Evolutionary conservation across 352 stramenopile species (phyloP).

Genomic region (Phytophthora rubi): DNA sequence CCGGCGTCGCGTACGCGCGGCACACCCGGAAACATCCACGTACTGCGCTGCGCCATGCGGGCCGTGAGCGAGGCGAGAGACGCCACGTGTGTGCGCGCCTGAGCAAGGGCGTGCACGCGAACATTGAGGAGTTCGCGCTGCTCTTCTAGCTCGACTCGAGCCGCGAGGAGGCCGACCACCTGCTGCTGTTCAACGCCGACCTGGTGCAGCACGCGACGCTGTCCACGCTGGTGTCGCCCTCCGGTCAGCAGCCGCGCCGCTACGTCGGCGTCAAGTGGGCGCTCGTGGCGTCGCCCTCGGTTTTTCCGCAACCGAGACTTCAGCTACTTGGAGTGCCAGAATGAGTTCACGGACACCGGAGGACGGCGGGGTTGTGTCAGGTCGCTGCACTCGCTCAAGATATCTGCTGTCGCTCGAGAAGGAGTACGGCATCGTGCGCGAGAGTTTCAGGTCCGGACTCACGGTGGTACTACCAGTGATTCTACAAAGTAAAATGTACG

Average conservation of each 20-base stretch:
- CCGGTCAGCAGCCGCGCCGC: slow-evolving; percentile 68
- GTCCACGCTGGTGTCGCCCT: slow-evolving; percentile 77
- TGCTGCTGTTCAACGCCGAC: slow-evolving; percentile 82
- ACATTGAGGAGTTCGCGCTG: slow-evolving; percentile 84
- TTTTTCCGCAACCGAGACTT: slow-evolving; percentile 86
- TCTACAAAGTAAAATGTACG: too few relatives aligned
- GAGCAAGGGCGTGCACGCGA: slow-evolving; percentile 71
- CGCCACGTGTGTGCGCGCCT: slow-evolving; percentile 69
- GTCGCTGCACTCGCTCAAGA: slow-evolving; percentile 61
- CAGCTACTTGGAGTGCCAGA: slow-evolving; percentile 87
- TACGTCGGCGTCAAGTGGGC: slow-evolving; percentile 88
- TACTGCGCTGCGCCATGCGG: slow-evolving; percentile 54
- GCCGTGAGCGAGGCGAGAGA: slow-evolving; percentile 47
- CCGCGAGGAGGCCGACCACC: slow-evolving; percentile 62
- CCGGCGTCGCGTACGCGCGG: slow-evolving; percentile 38
- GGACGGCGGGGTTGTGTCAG: slow-evolving; percentile 66
- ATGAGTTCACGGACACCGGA: slow-evolving; percentile 74
- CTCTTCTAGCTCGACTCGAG: slow-evolving; percentile 84
- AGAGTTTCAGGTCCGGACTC: slow-evolving; percentile 80
- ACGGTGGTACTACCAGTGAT: slow-evolving; percentile 46
- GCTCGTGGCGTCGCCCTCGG: slow-evolving; percentile 72
- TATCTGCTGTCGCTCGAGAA: slow-evolving; percentile 62
- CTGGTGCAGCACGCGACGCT: slow-evolving; percentile 74
- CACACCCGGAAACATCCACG: slow-evolving; percentile 51
- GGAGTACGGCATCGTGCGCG: slow-evolving; percentile 70